Evolutionary conservation across 2,329 filamentous ascomycete species (phyloP), one percentile per base, ranked within the genome.

Genomic region (Pseudocercospora macadamiae): DNA sequence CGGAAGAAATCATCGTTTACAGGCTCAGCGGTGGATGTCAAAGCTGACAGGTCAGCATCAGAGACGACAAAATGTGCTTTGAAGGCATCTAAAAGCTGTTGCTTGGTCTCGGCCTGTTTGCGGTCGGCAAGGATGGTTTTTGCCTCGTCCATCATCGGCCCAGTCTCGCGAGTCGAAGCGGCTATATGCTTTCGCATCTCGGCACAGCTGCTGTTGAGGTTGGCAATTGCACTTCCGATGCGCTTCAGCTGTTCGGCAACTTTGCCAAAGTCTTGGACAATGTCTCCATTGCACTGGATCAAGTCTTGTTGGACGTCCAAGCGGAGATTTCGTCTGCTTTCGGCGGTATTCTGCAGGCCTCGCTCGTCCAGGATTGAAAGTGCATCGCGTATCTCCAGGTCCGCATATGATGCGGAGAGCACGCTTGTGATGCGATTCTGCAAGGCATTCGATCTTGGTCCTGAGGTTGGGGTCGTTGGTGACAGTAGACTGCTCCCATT

Each of bases 241-340:
- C 89, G 87, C 69, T 86, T 86, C 52, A 97, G 79, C 91, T 97
- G 93, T 88, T 96, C 90, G 26, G 93, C 91, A 64, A 99, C 91
- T 55, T 87, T 83, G 32, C 92, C 91, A 76, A 97, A 97, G 71
- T 96, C 91, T 54, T 85, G 82, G 59, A 97, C 86, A 63, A 97
- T 90, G 64, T 91, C 86, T 51, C 90, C 92, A 84, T 97, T 97
- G 76, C 89, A 92, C 64, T 93, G 86, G 57, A 97, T 93, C 34
- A 97, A 90, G 71, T 97, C 93, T 73, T 89, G 93, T 72, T 97
- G 92, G 1, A 96, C 82, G 71, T 96, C 87, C 1, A 96, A 76
- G 14, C 93, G 86, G 14, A 97, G 77, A 59, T 90, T 88, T 4
- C 93, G 86, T 52, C 95, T 84, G 2, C 87, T 89, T 65, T 93